These are phyloP conservation scores for Neopestalotiopsis sp. DNA, from an alignment of 2,329 filamentous ascomycete genomes.

Conservation along the genomic window DNA sequence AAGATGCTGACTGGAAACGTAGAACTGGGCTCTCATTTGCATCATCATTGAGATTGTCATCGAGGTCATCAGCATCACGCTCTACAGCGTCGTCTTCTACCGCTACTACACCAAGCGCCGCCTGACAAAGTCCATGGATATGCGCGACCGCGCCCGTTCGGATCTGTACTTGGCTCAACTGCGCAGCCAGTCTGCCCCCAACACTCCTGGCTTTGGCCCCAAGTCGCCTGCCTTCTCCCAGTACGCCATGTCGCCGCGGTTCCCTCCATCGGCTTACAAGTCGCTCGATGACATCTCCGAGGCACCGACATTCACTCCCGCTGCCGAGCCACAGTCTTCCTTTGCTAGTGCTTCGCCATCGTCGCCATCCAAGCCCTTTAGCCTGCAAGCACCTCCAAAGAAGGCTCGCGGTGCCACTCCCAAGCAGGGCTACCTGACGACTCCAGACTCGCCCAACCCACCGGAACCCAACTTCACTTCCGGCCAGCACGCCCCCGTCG, in stretches of 20 bases:
- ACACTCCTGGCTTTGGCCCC: slow-evolving; percentile 87
- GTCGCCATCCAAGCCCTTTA: slow-evolving; percentile 67
- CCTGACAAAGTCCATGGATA: slow-evolving; percentile 95
- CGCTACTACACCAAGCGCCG: slow-evolving; percentile 96
- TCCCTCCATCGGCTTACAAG: slow-evolving; percentile 62
- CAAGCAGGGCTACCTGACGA: slow-evolving; percentile 66
- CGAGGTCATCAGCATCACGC: slow-evolving; percentile 86
- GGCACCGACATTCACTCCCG: slow-evolving; percentile 56
- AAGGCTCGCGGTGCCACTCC: slow-evolving; percentile 81
- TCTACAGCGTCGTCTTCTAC: slow-evolving; percentile 96
- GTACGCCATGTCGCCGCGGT: slow-evolving; percentile 64
- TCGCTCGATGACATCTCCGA: slow-evolving; percentile 51
- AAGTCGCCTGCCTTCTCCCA: slow-evolving; percentile 64
- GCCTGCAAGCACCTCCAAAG: slow-evolving; percentile 82
- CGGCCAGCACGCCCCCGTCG: slow-evolving; percentile 70
- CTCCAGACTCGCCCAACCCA: slow-evolving; percentile 48
- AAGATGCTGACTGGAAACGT: slow-evolving; percentile 25
- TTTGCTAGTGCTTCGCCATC: slow-evolving; percentile 47
- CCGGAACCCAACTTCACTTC: slow-evolving; percentile 44
- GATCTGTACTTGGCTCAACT: slow-evolving; percentile 93
- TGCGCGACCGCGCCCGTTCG: slow-evolving; percentile 90
- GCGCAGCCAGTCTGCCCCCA: slow-evolving; percentile 85
- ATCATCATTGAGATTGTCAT: slow-evolving; percentile 96
- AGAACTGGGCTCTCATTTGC: slow-evolving; percentile 97
- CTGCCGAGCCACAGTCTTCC: slow-evolving; percentile 66